phyloP scores from a whole-genome alignment of 139 green algal genomes.

The Haematococcus lacustris region DNA sequence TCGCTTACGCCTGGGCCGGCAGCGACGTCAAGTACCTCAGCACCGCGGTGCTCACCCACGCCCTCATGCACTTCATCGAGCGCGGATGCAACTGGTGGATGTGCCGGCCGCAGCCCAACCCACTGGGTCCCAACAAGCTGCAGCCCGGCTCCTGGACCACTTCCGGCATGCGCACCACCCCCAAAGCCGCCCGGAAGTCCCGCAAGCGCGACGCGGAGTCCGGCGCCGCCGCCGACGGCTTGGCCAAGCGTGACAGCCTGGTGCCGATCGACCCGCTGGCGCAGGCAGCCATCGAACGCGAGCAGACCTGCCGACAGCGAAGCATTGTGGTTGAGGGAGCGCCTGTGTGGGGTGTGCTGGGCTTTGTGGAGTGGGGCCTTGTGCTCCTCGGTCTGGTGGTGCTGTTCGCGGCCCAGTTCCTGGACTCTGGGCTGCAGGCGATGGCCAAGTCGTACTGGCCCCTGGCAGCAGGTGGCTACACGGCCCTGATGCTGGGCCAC shows the following conservation, averaged over 20 bases:
- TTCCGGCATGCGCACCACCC: too few relatives aligned
- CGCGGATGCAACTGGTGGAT: conserved; percentile 38
- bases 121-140: too few relatives aligned
- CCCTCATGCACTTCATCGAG: conserved; percentile 23
- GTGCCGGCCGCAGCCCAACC: conserved; percentile 18
- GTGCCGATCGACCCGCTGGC: too few relatives aligned
- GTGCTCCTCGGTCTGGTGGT: conserved; percentile 4
- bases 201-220: too few relatives aligned
- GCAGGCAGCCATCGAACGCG: too few relatives aligned
- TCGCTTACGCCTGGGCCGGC: conserved; percentile 11
- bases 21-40: neutral
- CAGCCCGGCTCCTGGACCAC: too few relatives aligned
- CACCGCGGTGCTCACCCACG: conserved; percentile 18
- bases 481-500: conserved; percentile 11
- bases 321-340: conserved; percentile 4
- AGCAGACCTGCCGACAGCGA: too few relatives aligned
- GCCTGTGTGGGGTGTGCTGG: conserved; percentile 10
- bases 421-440: conserved; percentile 5
- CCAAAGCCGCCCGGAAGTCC: too few relatives aligned
- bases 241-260: too few relatives aligned
- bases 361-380: conserved; percentile 24
- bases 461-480: conserved; percentile 20
- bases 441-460: conserved; percentile 25
- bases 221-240: too few relatives aligned
- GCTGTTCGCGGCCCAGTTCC: conserved; percentile 17